Base-by-base conservation (phyloP, 805 yeast species). In the Myxozyma mucilagina region DNA sequence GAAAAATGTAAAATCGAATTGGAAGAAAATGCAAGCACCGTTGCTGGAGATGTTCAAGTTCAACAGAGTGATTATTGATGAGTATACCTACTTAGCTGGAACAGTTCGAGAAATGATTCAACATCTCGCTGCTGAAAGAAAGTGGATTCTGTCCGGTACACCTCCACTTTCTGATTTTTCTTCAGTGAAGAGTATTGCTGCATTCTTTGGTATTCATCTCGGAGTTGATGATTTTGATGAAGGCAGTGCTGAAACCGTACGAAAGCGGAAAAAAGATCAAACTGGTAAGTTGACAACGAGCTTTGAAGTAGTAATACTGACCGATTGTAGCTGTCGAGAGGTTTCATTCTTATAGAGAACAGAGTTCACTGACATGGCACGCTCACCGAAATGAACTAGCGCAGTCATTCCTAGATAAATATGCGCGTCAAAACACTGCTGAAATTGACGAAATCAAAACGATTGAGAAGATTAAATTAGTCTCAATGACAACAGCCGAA, bases 121-220 rank as follows among this genome's bases (percentile, higher is more conserved):
- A 24, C 56, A 57, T 31, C 11, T 57, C 3, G 29, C 51, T 14
- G 50, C 60, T 4, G 44, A 42, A 7, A 35, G 35, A 35, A 39
- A 45, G 16, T 57, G 60, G 60, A 52, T 57, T 38, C 20, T 57
- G 34, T 51, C 56, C 7, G 60, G 60, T 20, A 57, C 60, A 6
- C 60, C 60, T 29, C 60, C 60, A 5, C 29, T 57, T 20, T 11
- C 45, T 3, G 56, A 57, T 39, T 57, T 57, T 38, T 36, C 51
- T 11, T 43, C 56, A 11, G 60, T 57, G 18, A 49, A 50, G 34
- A 45, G 56, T 35, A 57, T 57, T 47, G 60, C 60, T 35, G 42
- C 45, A 9, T 57, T 57, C 38, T 32, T 57, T 36, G 56, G 56
- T 7, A 38, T 57, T 14, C 56, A 51, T 41, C 48, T 57, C 11